phyloP scores from a whole-genome alignment of 1,284 basidiomycete species.

The Apiotrichum montevideense region DNA sequence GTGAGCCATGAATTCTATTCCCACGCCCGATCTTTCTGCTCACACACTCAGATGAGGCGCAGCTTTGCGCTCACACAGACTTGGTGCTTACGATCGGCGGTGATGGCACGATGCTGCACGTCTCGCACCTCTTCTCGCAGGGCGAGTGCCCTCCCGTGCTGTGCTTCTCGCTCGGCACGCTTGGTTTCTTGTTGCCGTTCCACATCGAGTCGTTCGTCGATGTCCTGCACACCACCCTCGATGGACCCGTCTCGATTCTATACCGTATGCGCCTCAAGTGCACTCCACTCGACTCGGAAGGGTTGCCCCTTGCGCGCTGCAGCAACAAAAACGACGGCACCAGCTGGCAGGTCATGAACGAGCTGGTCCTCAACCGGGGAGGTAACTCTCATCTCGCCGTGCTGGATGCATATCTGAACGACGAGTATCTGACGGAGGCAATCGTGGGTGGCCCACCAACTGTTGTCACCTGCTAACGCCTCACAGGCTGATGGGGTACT shows the following conservation, averaged over 20 bases:
- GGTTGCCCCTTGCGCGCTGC: constrained; percentile 50
- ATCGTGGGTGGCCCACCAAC: constrained; percentile 58
- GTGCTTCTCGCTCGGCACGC: constrained; percentile 92
- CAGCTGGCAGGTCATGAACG: constrained; percentile 97
- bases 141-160: constrained; percentile 91
- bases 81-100: constrained; percentile 88
- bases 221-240: constrained; percentile 64
- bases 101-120: constrained; percentile 91
- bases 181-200: constrained; percentile 93
- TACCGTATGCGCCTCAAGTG: constrained; percentile 82
- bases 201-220: constrained; percentile 53
- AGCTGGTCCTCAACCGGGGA: constrained; percentile 85
- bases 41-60: constrained; percentile 3
- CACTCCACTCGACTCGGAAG: constrained; percentile 62
- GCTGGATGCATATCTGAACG: constrained; percentile 88
- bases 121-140: constrained; percentile 77
- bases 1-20: background rate
- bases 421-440: constrained; percentile 87
- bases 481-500: constrained; percentile 87
- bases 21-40: background rate
- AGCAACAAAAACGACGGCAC: constrained; percentile 16
- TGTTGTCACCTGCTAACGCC: background rate
- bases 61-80: constrained; percentile 52
- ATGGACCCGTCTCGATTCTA: constrained; percentile 53
- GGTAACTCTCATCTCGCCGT: constrained; percentile 84